A percentile compares a stretch with the other conserved stretches of the same genome.
Conservation (phyloP, 805 yeast species). For the Yarrowia alimentaria region DNA sequence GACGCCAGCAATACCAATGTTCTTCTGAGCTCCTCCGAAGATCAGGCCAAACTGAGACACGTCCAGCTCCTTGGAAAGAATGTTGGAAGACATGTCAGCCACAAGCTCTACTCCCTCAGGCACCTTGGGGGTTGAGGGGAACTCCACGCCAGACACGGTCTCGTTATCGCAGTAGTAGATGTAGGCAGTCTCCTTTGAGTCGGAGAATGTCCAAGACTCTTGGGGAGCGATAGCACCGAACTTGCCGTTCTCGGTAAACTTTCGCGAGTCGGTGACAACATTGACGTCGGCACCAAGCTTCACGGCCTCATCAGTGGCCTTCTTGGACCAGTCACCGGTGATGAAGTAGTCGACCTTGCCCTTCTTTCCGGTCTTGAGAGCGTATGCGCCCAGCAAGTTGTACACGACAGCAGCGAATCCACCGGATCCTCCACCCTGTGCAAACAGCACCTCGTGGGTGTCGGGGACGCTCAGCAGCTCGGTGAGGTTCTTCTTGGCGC, state of each 20-base stretch:
- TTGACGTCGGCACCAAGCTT: slow-evolving; percentile 78
- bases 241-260: slow-evolving; percentile 46
- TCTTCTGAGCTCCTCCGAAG: slow-evolving; percentile 98
- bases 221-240: slow-evolving; percentile 67
- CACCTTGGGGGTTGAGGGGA: slow-evolving; percentile 53
- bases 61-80: slow-evolving; percentile 77
- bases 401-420: slow-evolving; percentile 88
- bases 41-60: slow-evolving; percentile 82
- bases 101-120: slow-evolving; percentile 76
- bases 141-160: slow-evolving; percentile 94
- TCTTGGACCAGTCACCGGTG: slow-evolving; percentile 93
- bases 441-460: slow-evolving; percentile 87
- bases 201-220: slow-evolving; percentile 59
- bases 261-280: slow-evolving; percentile 60
- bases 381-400: slow-evolving; percentile 73
- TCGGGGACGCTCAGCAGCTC: slow-evolving; percentile 76
- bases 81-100: slow-evolving; percentile 93
- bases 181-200: slow-evolving; percentile 69
- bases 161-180: slow-evolving; percentile 94
- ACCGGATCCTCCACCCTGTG: slow-evolving; percentile 98
- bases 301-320: slow-evolving; percentile 80
- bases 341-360: slow-evolving; percentile 85
- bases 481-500: slow-evolving; percentile 64
- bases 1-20: slow-evolving; percentile 94
- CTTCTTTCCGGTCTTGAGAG: slow-evolving; percentile 65